Percentiles rank a stretch among this genome's conserved stretches.
Conservation (phyloP, 768 basidiomycete species). For the Mycena amicta region DNA sequence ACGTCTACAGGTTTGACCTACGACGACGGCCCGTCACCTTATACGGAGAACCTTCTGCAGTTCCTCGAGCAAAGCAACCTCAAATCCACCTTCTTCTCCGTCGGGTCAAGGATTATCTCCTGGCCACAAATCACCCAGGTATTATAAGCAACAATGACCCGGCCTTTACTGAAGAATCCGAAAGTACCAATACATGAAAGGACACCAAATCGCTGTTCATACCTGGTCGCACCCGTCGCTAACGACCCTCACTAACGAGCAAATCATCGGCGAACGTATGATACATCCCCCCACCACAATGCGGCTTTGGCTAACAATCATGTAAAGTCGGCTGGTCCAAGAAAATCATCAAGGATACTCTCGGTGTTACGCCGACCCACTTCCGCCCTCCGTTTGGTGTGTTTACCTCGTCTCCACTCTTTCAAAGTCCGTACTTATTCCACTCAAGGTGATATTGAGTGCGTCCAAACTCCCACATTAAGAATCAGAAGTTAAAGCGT, state of each 20-base stretch:
- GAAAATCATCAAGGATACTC: slow-evolving; percentile 81
- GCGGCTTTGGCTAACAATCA: no score
- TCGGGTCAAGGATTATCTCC: slow-evolving; percentile 78
- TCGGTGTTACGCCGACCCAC: slow-evolving; percentile 75
- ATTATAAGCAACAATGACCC: no score
- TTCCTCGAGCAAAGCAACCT: slow-evolving; percentile 68
- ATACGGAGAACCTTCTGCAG: slow-evolving; percentile 72
- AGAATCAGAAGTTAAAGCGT: not conserved
- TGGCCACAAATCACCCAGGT: slow-evolving; percentile 70
- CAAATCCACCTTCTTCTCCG: slow-evolving; percentile 85
- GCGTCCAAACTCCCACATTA: slow-evolving; percentile 28
- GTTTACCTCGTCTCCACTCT: not conserved
- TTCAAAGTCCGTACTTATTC: not conserved
- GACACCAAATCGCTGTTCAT: slow-evolving; percentile 76
- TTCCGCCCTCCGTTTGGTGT: slow-evolving; percentile 76
- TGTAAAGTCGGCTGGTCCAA: slow-evolving; percentile 71
- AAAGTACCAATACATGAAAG: slow-evolving; percentile 71
- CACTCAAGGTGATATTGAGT: slow-evolving; percentile 66
- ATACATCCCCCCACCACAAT: no score
- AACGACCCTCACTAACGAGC: slow-evolving; percentile 75
- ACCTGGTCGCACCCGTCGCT: slow-evolving; percentile 73
- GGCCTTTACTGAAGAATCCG: no score
- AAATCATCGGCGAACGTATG: slow-evolving; percentile 74
- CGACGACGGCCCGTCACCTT: slow-evolving; percentile 80
- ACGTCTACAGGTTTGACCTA: slow-evolving; percentile 41